Base-by-base conservation (phyloP, 441 rosid genomes). In the Melastoma candidum region DNA sequence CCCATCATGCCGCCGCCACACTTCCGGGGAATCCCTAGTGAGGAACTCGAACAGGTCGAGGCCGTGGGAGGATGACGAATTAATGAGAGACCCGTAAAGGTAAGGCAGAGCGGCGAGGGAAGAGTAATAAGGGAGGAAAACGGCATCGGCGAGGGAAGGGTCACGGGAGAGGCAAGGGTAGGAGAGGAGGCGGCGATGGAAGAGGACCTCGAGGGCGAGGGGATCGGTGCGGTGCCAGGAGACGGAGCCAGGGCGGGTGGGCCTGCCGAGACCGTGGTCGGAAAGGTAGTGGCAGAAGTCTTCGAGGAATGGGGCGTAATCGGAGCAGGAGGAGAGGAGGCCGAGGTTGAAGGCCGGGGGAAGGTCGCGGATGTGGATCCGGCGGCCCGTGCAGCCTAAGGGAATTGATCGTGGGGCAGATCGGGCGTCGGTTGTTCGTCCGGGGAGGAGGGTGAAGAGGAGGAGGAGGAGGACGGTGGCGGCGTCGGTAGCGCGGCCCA, bases 141-240 rank as follows among this genome's bases (percentile, higher is more conserved):
- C 29, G n/a, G 93, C 96, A 54, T 74, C 58, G 5, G 97, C 96
- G 29, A 65, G 72, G 47, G 54, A 32, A 27, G 96, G 93, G 65
- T 90, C 92, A 49, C 76, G 63, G 3, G 97, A 77, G 12, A 90
- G 69, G 64, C 97, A 85, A 1, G 90, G 96, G 67, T 83, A 87
- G 46, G 87, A 95, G 11, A 85, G 81, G 64, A 90, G 75, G 56
- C 97, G 68, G 22, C 86, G 81, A 60, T 90, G 97, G 77, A 87
- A 87, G 25, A 73, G 47, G 29, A 84, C 82, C 70, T 90, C 97
- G 11, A 90, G 81, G 55, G 83, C 57, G 12, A 75, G 63, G 25
- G 90, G 81, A 65, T 90, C 95, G 55, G 96, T 74, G 27, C 97
- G 67, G 67, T 73, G 85, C 97, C 97, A 90, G 61, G 90, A 81